Percentiles rank a stretch among this genome's conserved stretches.
phyloP scores from a whole-genome alignment of 225 moss, liverwort and hornwort species.

The Polytrichum commune region DNA sequence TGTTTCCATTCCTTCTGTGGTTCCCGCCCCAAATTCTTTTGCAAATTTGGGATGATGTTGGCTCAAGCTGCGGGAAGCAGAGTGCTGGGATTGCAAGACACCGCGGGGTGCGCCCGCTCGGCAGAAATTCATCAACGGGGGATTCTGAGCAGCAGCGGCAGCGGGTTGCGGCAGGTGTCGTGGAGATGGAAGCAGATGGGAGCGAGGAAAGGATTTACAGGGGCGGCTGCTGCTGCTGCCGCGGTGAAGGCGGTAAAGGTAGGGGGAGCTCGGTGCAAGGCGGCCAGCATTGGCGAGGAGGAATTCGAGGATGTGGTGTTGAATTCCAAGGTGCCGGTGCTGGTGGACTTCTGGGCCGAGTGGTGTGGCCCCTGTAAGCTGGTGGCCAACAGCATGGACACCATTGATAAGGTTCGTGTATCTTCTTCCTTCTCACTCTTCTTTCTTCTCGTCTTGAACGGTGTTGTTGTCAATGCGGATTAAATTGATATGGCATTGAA shows the following conservation, averaged over 20 bases:
- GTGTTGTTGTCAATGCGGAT: no score
- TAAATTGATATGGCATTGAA: no score
- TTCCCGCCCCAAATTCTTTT: no score
- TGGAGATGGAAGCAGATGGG: constrained; percentile 16
- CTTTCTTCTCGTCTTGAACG: neutral
- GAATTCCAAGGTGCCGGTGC: constrained; percentile 58
- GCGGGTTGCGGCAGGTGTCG: constrained; percentile 5
- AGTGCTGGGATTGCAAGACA: neutral
- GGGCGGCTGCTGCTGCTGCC: neutral
- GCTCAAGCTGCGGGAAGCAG: constrained; percentile 23
- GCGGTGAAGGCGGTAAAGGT: neutral
- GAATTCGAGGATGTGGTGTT: constrained; percentile 71
- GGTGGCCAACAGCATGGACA: constrained; percentile 63
- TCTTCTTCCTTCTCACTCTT: neutral
- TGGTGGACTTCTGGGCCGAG: constrained; percentile 85
- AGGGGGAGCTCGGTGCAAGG: constrained; percentile 42
- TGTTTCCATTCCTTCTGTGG: no score
- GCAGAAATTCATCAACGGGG: neutral
- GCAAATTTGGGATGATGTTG: constrained; percentile 23
- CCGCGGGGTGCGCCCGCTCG: neutral
- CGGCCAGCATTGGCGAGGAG: constrained; percentile 23
- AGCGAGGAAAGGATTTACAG: constrained; percentile 18
- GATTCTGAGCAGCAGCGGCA: neutral
- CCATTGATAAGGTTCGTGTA: constrained; percentile 48
- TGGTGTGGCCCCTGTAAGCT: constrained; percentile 95